phyloP scores from a whole-genome alignment of 805 yeast species.

The Lachancea lanzarotensis region DNA sequence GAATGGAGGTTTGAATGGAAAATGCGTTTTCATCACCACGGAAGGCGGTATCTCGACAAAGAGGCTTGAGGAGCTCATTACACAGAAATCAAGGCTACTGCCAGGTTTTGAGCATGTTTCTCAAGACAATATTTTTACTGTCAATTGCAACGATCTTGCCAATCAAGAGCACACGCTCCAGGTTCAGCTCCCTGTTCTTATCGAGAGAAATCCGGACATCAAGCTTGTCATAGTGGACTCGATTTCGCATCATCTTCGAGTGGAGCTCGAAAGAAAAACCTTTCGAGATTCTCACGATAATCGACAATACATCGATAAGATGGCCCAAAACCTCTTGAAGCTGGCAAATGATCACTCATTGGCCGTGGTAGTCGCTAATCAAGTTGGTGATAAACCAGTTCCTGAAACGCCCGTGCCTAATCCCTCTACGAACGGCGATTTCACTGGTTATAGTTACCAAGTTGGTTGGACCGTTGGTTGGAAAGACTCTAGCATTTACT shows the following conservation, averaged over 20 bases:
- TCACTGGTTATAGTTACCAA: slow-evolving; percentile 52
- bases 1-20: slow-evolving; percentile 43
- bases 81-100: slow-evolving; percentile 21
- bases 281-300: slow-evolving; percentile 36
- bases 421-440: slow-evolving; percentile 13
- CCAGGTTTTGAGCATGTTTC: slow-evolving; percentile 28
- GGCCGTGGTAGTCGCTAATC: slow-evolving; percentile 70
- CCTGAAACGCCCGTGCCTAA: slow-evolving; percentile 8
- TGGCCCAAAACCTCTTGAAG: slow-evolving; percentile 43
- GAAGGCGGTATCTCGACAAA: slow-evolving; percentile 67
- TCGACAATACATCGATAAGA: slow-evolving; percentile 36
- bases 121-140: slow-evolving; percentile 40
- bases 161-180: slow-evolving; percentile 65
- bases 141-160: slow-evolving; percentile 61
- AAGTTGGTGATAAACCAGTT: slow-evolving; percentile 56
- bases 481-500: slow-evolving; percentile 41
- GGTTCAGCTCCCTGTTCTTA: slow-evolving; percentile 60
- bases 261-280: slow-evolving; percentile 43
- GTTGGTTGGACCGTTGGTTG: slow-evolving; percentile 71
- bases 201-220: slow-evolving; percentile 35
- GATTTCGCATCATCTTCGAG: slow-evolving; percentile 72
- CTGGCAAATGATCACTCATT: slow-evolving; percentile 44
- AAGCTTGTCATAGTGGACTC: slow-evolving; percentile 71
- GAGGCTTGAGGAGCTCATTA: slow-evolving; percentile 48
- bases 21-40: slow-evolving; percentile 70